These are phyloP conservation scores for Talaromyces sp. DNA, from an alignment of 2,329 filamentous ascomycete species.

Conservation along the genomic window DNA sequence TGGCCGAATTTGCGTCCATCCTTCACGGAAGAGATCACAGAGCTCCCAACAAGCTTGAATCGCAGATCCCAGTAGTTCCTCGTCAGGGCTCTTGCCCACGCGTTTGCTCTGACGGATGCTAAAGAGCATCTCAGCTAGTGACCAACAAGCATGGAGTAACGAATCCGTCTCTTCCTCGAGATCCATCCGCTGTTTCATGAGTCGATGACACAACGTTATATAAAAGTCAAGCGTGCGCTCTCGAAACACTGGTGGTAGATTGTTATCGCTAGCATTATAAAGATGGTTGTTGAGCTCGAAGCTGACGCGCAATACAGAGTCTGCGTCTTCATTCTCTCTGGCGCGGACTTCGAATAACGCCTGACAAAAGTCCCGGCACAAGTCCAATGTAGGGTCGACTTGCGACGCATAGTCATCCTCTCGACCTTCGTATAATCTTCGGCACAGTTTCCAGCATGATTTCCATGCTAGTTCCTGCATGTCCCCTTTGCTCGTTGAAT, in stretches of 20 bases:
- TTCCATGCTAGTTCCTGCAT: slow-evolving; percentile 87
- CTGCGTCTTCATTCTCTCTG: slow-evolving; percentile 69
- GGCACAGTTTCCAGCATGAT: slow-evolving; percentile 88
- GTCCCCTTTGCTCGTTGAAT: slow-evolving; percentile 66
- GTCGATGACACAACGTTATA: slow-evolving; percentile 81
- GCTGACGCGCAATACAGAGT: slow-evolving; percentile 84
- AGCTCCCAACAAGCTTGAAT: slow-evolving; percentile 94
- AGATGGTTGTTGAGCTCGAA: slow-evolving; percentile 95
- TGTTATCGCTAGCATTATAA: slow-evolving; percentile 84
- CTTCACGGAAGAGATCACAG: slow-evolving; percentile 86
- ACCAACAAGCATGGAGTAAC: slow-evolving; percentile 80
- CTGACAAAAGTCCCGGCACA: slow-evolving; percentile 90
- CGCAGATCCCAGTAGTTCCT: slow-evolving; percentile 78
- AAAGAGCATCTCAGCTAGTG: slow-evolving; percentile 86
- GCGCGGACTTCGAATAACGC: slow-evolving; percentile 80
- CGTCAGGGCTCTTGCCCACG: slow-evolving; percentile 67
- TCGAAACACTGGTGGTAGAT: slow-evolving; percentile 76
- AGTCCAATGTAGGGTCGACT: slow-evolving; percentile 70
- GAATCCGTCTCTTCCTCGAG: slow-evolving; percentile 77
- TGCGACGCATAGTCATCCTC: slow-evolving; percentile 65
- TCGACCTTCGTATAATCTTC: slow-evolving; percentile 76
- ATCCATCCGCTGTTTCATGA: slow-evolving; percentile 90
- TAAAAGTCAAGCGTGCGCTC: slow-evolving; percentile 93
- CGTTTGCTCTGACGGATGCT: slow-evolving; percentile 76
- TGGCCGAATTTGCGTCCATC: slow-evolving; percentile 82